Base-by-base conservation (phyloP, 1,284 basidiomycete species). In the Singerocomus rubriflavus region DNA sequence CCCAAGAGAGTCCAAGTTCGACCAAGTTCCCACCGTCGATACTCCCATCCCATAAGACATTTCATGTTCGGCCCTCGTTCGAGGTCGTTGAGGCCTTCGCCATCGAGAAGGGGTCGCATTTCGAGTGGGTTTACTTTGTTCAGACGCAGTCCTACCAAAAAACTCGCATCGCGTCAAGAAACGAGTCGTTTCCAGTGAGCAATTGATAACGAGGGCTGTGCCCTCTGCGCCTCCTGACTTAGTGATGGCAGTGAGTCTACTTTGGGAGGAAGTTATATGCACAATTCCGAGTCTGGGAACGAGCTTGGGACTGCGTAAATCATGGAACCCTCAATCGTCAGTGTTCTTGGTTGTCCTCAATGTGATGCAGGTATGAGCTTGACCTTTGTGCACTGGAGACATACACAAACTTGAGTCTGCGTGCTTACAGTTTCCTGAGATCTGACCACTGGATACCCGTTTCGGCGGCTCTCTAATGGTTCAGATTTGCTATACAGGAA, bases 141-240 rank as follows among this genome's bases (percentile, higher is more conserved):
- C 62, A 30, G 58, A 59, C 16, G 58, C 62, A 39, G 64, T 60
- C 2, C 55, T 37, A 10, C 58, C 48, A 37, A 73, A 58, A 57
- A 79, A 75, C 16, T 68, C 69, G 39, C 64, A 58, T 53, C 67
- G 71, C 65, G 55, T 69, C 26, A 68, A 56, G 79, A 72, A 17
- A 76, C 52, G 27, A 73, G 54, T 21, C 21, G 21, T 21, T 21
- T 21, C 21, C 21, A 8, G 69, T 65, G 32, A 75, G 62, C 30
- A 37, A 39, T 75, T 51, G 48, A 73, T 60, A 27, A 78, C 45
- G 41, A 77, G 50, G 0, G 65, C 67, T 7, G 70, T 65, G 11
- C 67, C 74, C n/a, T 73, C 76, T 35, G 74, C 69, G 5, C 21
- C 21, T 21, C 21, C 21, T 21, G 69, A 64, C 9, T 77, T 78